Evolutionary conservation across 2,329 filamentous ascomycete species (phyloP), one percentile per base, ranked within the genome.

Genomic region (Aureobasidium mangrovei): DNA sequence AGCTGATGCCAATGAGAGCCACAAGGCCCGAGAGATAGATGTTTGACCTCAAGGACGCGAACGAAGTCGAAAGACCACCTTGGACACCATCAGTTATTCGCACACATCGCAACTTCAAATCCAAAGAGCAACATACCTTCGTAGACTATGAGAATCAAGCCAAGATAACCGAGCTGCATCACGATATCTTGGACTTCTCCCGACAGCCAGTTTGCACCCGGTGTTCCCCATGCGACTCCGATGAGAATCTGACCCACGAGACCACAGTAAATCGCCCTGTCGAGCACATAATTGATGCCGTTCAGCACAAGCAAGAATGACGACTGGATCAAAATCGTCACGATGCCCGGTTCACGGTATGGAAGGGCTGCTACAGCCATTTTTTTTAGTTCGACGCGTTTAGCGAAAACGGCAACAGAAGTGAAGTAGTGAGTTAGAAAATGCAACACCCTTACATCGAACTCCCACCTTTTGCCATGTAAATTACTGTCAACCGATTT

Each of bases 241-340:
- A 89, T 65, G 6, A 88, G 70, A 10, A 91, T 75, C 61, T 91
- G 84, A 0, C 85, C 86, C 5, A 90, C 70, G 0, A 90, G 75
- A 0, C 85, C 86, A 62, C 85, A 88, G 64, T 84, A 87, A 0
- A 87, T 63, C 0, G 80, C 60, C 10, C 69, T 73, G 60, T 89
- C 79, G 1, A 88, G 72, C 0, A 75, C 62, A 54, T 72, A 72
- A 58, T 83, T 82, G 57, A 79, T 60, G 4, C 77, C 42, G 59
- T 87, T 87, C 42, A 87, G 74, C 0, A 80, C 64, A 0, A 88
- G 63, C 0, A 88, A 65, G 59, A 90, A 83, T 0, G 80, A 81
- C 0, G 82, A 70, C 4, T 79, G 74, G 41, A 78, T 74, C 2
- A 88, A 73, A 43, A 89, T 77, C 0, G 74, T 77, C 7, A 70